Evolutionary conservation across 345 rosid species (phyloP), one percentile per base, ranked within the genome.

Genomic region (Bruguiera parviflora): DNA sequence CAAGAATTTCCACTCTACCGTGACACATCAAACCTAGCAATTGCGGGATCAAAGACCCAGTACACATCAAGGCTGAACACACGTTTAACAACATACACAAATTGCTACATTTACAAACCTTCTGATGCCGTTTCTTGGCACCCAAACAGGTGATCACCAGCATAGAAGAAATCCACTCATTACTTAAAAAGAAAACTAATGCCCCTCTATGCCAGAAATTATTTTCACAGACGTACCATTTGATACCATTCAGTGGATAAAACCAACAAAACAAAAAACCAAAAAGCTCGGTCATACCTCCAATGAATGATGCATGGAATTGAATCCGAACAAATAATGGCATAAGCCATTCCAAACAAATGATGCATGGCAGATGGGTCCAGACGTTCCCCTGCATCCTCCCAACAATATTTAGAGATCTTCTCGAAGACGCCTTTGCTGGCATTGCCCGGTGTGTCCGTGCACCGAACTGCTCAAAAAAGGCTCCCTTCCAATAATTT

Each of bases 191-290:
- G 31, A 64, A 46, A 67, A 67, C 31, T 55, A 37, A 3, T 43
- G 33, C 7, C 72, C 72, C 60, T 8, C 3, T 5, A 49, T 60
- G 49, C 66, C 61, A 27, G 71, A 46, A 27, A 43, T 49, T 58
- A 43, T n/a, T 69, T 37, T n/a, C 9, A 21, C 15, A 5, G 52
- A 22, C n/a, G 22, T 60, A 47, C 20, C 72, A 28, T 69, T 47
- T 46, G 60, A 46, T 69, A 60, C 72, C 13, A 69, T 29, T 47
- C 49, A 59, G 55, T 16, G 63, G n/a, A 33, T 33, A 33, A 6
- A 33, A 33, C 8, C 6, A 13, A 20, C 2, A 28, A n/a, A 31
- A 0, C 28, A 21, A 1, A 10, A 65, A 66, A 5, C 28, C 28
- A 18, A 1, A 5, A 33, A 32, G 11, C 21, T 21, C n/a, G 1